A percentile compares a stretch with the other conserved stretches of the same genome.
Evolutionary conservation across 306 rosid genomes (phyloP).

Genomic region (Trifolium fragiferum): DNA sequence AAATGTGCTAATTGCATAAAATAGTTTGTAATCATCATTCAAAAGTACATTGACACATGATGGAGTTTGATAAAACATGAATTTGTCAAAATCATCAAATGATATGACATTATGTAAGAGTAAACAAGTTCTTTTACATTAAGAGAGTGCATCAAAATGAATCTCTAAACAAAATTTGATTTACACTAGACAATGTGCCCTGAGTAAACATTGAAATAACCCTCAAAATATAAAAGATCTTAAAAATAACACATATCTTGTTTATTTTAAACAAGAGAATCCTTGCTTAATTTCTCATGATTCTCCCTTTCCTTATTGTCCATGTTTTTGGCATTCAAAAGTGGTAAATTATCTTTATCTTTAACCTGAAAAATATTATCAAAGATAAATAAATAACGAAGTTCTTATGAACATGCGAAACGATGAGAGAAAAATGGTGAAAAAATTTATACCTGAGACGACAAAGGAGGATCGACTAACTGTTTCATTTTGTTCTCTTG

Average conservation of each 20-base stretch:
- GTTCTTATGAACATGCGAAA: not conserved
- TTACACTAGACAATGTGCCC: slow-evolving; percentile 50
- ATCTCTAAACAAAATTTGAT: slow-evolving; percentile 50
- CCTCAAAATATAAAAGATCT: slow-evolving; percentile 36
- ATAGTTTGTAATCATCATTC: not conserved
- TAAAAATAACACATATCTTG: slow-evolving; percentile 1
- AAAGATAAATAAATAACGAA: slow-evolving; percentile 7
- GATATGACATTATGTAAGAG: not conserved
- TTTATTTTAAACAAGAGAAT: slow-evolving; percentile 66
- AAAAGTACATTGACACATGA: not conserved
- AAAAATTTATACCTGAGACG: slow-evolving; percentile 62
- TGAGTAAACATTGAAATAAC: slow-evolving; percentile 40
- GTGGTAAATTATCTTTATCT: slow-evolving; percentile 69
- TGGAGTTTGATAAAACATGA: not conserved
- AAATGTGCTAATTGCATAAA: not conserved
- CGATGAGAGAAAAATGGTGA: not conserved
- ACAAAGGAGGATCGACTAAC: too few relatives aligned
- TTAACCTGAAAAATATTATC: slow-evolving; percentile 53
- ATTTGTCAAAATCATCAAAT: not conserved
- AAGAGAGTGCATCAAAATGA: slow-evolving; percentile 10
- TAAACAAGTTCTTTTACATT: slow-evolving; percentile 7
- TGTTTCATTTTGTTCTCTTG: too few relatives aligned
- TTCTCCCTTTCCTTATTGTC: slow-evolving; percentile 70
- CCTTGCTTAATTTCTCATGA: slow-evolving; percentile 81
- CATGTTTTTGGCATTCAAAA: slow-evolving; percentile 63